Evolutionary conservation across 2,329 filamentous ascomycete species (phyloP).

Genomic region (Trichoderma gracile): DNA sequence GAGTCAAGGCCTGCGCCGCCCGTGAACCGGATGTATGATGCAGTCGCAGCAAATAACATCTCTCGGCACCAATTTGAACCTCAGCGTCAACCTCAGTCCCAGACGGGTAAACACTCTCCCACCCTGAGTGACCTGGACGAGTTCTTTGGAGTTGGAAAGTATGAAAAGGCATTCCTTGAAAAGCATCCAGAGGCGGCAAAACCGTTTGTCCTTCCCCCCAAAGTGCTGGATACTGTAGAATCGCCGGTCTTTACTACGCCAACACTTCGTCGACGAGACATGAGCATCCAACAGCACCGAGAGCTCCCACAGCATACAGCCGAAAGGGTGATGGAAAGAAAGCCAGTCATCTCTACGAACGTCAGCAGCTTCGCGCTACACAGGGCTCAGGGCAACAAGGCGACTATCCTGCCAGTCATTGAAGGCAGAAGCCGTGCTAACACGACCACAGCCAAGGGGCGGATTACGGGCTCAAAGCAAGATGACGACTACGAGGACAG

Average conservation of each 20-base stretch:
- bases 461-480: not conserved
- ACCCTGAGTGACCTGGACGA: conserved; percentile 21
- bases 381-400: conserved; percentile 29
- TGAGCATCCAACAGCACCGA: not conserved
- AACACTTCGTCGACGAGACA: conserved; percentile 10
- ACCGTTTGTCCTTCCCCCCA: conserved; percentile 1
- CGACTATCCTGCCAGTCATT: conserved; percentile 31
- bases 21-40: conserved; percentile 1
- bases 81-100: not conserved
- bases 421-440: not conserved
- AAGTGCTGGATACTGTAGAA: not conserved
- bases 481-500: conserved; percentile 15
- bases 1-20: not conserved
- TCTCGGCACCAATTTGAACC: not conserved
- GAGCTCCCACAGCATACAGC: not conserved
- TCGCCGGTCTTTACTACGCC: conserved; percentile 15
- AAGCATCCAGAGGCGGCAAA: conserved; percentile 20
- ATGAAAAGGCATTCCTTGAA: conserved; percentile 16
- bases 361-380: conserved; percentile 32
- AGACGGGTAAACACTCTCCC: not conserved
- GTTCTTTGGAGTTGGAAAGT: conserved; percentile 14
- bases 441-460: not conserved
- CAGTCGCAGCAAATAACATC: not conserved
- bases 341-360: conserved; percentile 2
- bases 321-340: not conserved